phyloP scores from a whole-genome alignment of 1,284 basidiomycete genomes.

The Anthracocystis panici-leucophaei region DNA sequence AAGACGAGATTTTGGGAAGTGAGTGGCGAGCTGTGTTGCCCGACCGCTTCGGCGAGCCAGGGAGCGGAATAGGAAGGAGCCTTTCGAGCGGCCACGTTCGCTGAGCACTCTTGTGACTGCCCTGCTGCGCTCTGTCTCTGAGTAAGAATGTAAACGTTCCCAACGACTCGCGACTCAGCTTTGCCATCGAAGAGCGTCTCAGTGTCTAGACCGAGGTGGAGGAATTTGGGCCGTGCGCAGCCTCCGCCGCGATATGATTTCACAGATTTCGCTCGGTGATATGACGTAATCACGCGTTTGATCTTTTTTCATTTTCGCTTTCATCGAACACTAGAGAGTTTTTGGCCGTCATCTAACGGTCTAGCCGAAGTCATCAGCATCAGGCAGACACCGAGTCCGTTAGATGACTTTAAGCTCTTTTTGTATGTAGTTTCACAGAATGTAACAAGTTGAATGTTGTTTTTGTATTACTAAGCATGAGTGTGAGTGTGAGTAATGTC shows the following conservation, averaged over 20 bases:
- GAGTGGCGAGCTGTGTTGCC: neutral
- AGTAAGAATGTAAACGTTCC: too few species aligned
- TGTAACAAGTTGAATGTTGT: too few species aligned
- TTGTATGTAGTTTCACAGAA: too few species aligned
- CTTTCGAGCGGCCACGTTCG: constrained; percentile 7
- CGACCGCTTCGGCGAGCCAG: neutral
- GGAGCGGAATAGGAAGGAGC: neutral
- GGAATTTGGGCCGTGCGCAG: constrained; percentile 13
- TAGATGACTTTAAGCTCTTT: too few species aligned
- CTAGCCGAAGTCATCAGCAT: too few species aligned
- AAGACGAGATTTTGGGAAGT: neutral
- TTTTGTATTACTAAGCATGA: too few species aligned
- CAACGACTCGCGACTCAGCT: neutral
- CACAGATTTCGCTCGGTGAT: constrained; percentile 24
- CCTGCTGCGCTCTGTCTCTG: too few species aligned
- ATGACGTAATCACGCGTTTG: constrained; percentile 46
- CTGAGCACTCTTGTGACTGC: too few species aligned
- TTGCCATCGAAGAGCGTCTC: neutral
- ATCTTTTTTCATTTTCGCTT: neutral
- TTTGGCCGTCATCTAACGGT: too few species aligned
- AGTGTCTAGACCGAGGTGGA: constrained; percentile 5
- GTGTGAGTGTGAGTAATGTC: too few species aligned
- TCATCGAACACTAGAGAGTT: too few species aligned
- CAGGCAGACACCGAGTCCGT: too few species aligned
- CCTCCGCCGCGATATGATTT: constrained; percentile 3